phyloP scores from a whole-genome alignment of 2,329 filamentous ascomycete species.

The Ilyonectria sp. region DNA sequence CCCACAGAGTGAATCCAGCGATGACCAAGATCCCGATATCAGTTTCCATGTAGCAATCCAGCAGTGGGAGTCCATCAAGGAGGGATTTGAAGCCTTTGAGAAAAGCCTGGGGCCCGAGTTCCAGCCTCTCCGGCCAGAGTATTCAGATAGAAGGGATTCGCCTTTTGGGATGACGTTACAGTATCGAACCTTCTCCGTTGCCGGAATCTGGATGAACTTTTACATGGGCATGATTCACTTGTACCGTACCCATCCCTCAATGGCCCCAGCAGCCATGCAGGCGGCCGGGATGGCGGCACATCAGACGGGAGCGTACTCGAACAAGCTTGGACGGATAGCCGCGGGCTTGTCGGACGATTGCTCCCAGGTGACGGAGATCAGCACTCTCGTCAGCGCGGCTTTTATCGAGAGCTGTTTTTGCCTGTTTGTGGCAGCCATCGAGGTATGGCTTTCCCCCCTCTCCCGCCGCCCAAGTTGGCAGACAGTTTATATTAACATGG shows the following conservation, averaged over 20 bases:
- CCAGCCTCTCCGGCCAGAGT: constrained; percentile 80
- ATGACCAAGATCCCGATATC: constrained; percentile 72
- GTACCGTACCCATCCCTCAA: constrained; percentile 86
- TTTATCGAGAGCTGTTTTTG: constrained; percentile 87
- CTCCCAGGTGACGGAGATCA: constrained; percentile 71
- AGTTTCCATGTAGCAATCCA: constrained; percentile 78
- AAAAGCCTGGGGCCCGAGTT: constrained; percentile 81
- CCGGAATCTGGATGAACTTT: constrained; percentile 88
- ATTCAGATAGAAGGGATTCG: constrained; percentile 71
- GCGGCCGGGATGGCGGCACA: constrained; percentile 84
- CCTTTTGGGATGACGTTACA: constrained; percentile 88
- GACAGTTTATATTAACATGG: constrained; percentile 33
- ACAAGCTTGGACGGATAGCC: constrained; percentile 83
- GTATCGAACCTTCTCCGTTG: constrained; percentile 90
- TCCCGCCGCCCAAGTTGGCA: background rate
- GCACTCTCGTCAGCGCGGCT: constrained; percentile 83
- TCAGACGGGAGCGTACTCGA: constrained; percentile 80
- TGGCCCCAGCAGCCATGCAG: constrained; percentile 92
- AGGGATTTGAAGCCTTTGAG: constrained; percentile 78
- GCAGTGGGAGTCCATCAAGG: constrained; percentile 84
- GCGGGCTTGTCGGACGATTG: constrained; percentile 77
- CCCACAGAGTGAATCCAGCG: constrained; percentile 59
- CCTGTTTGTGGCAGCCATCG: constrained; percentile 88
- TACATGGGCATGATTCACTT: constrained; percentile 88
- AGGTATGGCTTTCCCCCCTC: constrained; percentile 60